A percentile compares a stretch with the other conserved stretches of the same genome.
Conservation (phyloP, 768 basidiomycete genomes). For the Panellus pusillus region DNA sequence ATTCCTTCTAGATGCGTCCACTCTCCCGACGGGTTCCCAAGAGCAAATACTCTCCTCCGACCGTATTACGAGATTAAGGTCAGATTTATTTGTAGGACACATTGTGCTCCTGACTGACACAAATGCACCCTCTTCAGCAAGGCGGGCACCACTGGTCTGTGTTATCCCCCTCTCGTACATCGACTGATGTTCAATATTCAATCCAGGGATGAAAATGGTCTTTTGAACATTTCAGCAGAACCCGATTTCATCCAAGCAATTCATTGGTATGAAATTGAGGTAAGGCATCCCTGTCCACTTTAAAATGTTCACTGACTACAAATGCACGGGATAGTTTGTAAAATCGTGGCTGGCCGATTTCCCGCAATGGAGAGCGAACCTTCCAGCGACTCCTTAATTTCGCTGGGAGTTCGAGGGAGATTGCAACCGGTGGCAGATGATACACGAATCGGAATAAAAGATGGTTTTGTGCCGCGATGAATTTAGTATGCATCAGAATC, state of each 20-base stretch:
- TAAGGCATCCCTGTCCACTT: not conserved
- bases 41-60: slow-evolving; percentile 10
- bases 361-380: slow-evolving; percentile 7
- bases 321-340: slow-evolving; percentile 6
- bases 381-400: not conserved
- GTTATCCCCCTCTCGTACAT: not conserved
- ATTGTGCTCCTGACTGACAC: not conserved
- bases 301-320: not conserved
- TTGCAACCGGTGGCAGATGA: too few relatives aligned
- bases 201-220: slow-evolving; percentile 15
- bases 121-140: slow-evolving; percentile 1
- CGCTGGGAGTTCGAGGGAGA: too few relatives aligned
- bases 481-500: too few relatives aligned
- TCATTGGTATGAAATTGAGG: slow-evolving; percentile 14
- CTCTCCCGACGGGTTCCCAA: slow-evolving; percentile 8
- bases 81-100: not conserved
- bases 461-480: too few relatives aligned
- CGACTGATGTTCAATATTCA: not conserved
- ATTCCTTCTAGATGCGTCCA: slow-evolving; percentile 15
- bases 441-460: too few relatives aligned
- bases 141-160: slow-evolving; percentile 17
- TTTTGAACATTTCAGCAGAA: slow-evolving; percentile 10
- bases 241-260: slow-evolving; percentile 14
- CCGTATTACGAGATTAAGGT: slow-evolving; percentile 16
- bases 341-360: slow-evolving; percentile 17